Percentiles rank a stretch among this genome's conserved stretches.
Evolutionary conservation across 176 grass and related monocot genomes (phyloP).

Genomic region (Hordeum vulgare): MorexV3_pseudomolecules_assembly NC_058522.1:577527057-577527556

Average conservation of each 20-base stretch:
- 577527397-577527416: background rate
- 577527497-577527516: too few relatives aligned
- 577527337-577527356: background rate
- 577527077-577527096: too few relatives aligned
- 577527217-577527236: background rate
- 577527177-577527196: too few relatives aligned
- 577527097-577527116: too few relatives aligned
- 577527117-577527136: too few relatives aligned
- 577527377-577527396: background rate
- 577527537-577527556: background rate
- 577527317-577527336: constrained; percentile 4
- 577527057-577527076: too few relatives aligned
- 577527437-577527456: background rate
- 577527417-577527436: too few relatives aligned
- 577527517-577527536: background rate
- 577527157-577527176: too few relatives aligned
- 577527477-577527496: background rate
- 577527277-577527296: background rate
- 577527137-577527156: too few relatives aligned
- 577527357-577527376: background rate
- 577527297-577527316: background rate
- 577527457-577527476: background rate
- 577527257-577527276: too few relatives aligned
- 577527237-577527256: background rate
- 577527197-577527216: too few relatives aligned